Base-by-base conservation (phyloP, 2,329 filamentous ascomycete species). In the Scedosporium minutisporum region DNA sequence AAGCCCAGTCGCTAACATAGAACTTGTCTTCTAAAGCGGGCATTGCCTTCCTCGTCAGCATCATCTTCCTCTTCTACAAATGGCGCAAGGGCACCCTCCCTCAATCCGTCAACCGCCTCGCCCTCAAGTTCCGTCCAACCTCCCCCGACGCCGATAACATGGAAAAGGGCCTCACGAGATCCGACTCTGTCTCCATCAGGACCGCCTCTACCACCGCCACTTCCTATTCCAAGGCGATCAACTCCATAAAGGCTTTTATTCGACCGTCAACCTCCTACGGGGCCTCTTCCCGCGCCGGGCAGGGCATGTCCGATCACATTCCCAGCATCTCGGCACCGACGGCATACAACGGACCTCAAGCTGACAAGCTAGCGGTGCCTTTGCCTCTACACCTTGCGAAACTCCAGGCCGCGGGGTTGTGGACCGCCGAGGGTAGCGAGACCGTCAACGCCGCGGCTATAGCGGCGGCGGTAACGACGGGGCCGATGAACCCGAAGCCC, bases 31-130 rank as follows among this genome's bases (percentile, higher is more conserved):
- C n/a, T 16, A 21, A 44, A 64, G 63, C 59, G 25, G 60, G 63
- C 44, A 25, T 64, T 29, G 59, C 63, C 42, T 64, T 64, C 63
- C 25, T 64, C 29, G 21, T 62, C 4, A 64, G 51, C 41, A 18
- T 62, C 9, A n/a, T 57, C 23, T 60, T 64, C 25, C 29, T 64
- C 44, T 57, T 64, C 59, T 64, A 62, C 42, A 62, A 62, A 23
- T 64, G 63, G 63, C 59, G 60, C 53, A 44, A 29, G 9, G 63
- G 63, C n/a, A 62, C 59, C 21, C 41, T 64, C 51, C 63, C 62
- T 12, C 23, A 46, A 9, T 38, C 18, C 46, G 27, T 61, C 18
- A 48, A 25, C 58, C 16, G 42, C 44, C 58, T 46, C 42, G 42
- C 58, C 44, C 21, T 61, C 25, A 61, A 61, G 44, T 38, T 61